phyloP scores from a whole-genome alignment of 169 alveolate species.

The Eimeria acervulina region DNA sequence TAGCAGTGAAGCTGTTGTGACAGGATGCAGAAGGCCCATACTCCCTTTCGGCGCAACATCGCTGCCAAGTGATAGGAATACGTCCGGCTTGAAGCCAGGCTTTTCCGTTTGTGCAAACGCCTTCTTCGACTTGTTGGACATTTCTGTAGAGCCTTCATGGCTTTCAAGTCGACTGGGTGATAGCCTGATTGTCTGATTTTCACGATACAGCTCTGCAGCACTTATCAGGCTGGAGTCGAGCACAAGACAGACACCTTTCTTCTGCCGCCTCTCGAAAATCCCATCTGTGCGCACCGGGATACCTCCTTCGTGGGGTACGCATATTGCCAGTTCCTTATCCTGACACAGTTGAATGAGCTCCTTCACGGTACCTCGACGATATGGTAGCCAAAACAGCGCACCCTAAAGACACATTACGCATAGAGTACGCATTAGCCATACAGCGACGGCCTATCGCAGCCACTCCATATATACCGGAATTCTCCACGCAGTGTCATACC shows the following conservation, averaged over 20 bases:
- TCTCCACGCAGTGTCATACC: background rate
- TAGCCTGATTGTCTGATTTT: background rate
- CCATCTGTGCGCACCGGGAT: background rate
- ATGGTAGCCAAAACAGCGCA: slow-evolving; percentile 82
- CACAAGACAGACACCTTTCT: slow-evolving; percentile 74
- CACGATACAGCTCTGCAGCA: background rate
- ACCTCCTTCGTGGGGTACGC: slow-evolving; percentile 77
- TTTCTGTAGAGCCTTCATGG: background rate
- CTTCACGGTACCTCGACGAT: slow-evolving; percentile 63
- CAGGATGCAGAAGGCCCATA: slow-evolving; percentile 68
- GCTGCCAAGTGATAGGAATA: slow-evolving; percentile 40
- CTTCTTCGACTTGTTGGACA: background rate
- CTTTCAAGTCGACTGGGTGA: background rate
- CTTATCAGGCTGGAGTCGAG: slow-evolving; percentile 44
- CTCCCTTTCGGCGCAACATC: slow-evolving; percentile 40
- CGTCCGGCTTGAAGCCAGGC: slow-evolving; percentile 26
- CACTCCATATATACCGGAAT: background rate
- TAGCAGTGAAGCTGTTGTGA: slow-evolving; percentile 59
- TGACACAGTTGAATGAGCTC: slow-evolving; percentile 51
- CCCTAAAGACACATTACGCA: slow-evolving; percentile 38
- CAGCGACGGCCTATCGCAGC: background rate
- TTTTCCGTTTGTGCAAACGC: background rate
- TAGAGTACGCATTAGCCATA: background rate
- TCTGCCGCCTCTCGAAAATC: background rate
- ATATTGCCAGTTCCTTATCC: slow-evolving; percentile 27